phyloP scores from a whole-genome alignment of 2,329 filamentous ascomycete species.

The Claviceps pazoutovae region DNA sequence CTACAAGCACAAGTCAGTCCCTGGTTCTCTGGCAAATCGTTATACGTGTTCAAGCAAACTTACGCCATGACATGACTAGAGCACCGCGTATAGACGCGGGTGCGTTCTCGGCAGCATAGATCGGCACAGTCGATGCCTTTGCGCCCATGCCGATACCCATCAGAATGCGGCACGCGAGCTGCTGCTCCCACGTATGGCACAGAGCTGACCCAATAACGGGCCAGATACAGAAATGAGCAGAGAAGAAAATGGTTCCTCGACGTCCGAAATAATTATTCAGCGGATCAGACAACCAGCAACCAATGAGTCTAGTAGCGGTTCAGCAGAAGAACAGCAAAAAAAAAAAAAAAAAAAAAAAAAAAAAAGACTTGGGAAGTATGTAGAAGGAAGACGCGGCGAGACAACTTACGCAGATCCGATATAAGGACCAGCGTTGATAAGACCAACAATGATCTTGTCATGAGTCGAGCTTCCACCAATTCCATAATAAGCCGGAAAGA shows the following conservation, averaged over 20 bases:
- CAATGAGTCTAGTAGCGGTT: conserved; percentile 21
- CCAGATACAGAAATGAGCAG: conserved; percentile 32
- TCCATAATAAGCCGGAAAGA: conserved; percentile 33
- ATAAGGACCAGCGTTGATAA: conserved; percentile 17
- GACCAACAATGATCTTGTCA: conserved; percentile 20
- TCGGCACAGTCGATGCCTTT: conserved; percentile 47
- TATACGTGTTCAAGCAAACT: conserved; percentile 31
- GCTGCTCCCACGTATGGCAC: conserved; percentile 49
- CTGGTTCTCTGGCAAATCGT: conserved; percentile 14
- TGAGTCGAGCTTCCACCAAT: conserved; percentile 26
- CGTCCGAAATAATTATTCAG: conserved; percentile 49
- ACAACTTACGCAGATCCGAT: conserved; percentile 38
- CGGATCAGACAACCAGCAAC: conserved; percentile 48
- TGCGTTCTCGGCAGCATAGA: conserved; percentile 63
- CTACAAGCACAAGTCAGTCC: conserved; percentile 18
- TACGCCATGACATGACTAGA: conserved; percentile 67
- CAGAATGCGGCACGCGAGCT: conserved; percentile 51
- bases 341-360: too few relatives aligned
- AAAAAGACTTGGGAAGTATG: background rate
- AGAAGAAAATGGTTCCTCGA: conserved; percentile 51
- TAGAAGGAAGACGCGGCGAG: too few relatives aligned
- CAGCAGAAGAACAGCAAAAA: background rate
- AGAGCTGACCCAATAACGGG: conserved; percentile 45
- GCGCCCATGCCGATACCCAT: conserved; percentile 56
- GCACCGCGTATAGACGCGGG: conserved; percentile 58